Percentiles rank a stretch among this genome's conserved stretches.
Evolutionary conservation across 148 eudicot genomes (phyloP).

Genomic region (Vaccinium myrtillus): DNA sequence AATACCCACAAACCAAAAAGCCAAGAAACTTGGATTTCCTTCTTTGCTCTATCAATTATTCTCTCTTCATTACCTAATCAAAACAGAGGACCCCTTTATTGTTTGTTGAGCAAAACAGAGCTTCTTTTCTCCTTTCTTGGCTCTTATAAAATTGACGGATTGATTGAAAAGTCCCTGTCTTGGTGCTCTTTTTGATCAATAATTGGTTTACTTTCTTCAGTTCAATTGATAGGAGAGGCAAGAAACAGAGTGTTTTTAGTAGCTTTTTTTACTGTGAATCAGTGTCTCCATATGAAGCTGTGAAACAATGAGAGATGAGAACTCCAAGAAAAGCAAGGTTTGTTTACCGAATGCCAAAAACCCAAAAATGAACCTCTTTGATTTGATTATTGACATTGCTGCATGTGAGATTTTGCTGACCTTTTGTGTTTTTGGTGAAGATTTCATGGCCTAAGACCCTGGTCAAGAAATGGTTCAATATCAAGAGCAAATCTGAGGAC

Average conservation of each 20-base stretch:
- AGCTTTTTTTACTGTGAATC: neutral
- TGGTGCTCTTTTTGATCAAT: neutral
- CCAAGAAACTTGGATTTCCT: slow-evolving; percentile 19
- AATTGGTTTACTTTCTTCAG: neutral
- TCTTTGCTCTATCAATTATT: slow-evolving; percentile 12
- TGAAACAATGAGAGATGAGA: slow-evolving; percentile 82
- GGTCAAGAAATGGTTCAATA: slow-evolving; percentile 95
- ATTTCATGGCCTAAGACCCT: slow-evolving; percentile 85
- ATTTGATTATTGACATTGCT: slow-evolving; percentile 7
- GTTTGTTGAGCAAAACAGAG: neutral
- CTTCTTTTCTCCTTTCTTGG: neutral
- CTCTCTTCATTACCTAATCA: slow-evolving; percentile 13
- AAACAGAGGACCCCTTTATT: slow-evolving; percentile 22
- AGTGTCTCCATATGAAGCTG: slow-evolving; percentile 39
- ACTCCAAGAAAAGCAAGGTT: slow-evolving; percentile 89
- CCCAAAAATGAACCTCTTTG: neutral
- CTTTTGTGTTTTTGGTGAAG: slow-evolving; percentile 45
- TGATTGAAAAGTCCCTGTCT: neutral
- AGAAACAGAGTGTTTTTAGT: neutral
- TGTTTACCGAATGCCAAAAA: slow-evolving; percentile 24
- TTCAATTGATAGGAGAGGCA: neutral
- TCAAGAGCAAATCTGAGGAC: slow-evolving; percentile 77
- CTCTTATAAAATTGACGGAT: neutral
- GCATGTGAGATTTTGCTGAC: slow-evolving; percentile 28
- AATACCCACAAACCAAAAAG: slow-evolving; percentile 31